These are phyloP conservation scores for Murraya koenigii DNA, from an alignment of 345 rosid species.

Conservation along the genomic window DNA sequence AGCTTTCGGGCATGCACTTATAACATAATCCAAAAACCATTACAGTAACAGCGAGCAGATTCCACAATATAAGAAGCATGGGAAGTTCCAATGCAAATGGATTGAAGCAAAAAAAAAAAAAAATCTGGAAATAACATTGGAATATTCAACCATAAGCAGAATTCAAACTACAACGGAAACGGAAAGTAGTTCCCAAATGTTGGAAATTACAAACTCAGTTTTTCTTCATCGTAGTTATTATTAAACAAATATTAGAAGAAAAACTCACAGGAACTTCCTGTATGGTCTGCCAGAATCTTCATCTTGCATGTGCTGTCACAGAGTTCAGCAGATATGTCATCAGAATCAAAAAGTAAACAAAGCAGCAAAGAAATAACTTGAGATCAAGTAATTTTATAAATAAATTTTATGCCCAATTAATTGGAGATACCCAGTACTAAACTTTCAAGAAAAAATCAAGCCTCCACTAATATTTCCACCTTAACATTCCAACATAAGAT, in stretches of 20 bases:
- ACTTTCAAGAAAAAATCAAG: neutral
- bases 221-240: slow-evolving; percentile 13
- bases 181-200: neutral
- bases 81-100: neutral
- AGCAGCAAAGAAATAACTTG: neutral
- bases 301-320: slow-evolving; percentile 83
- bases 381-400: neutral
- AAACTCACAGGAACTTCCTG: slow-evolving; percentile 64
- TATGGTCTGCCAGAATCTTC: slow-evolving; percentile 87
- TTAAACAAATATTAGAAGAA: neutral
- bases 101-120: neutral
- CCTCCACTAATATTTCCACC: neutral
- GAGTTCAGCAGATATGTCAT: neutral
- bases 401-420: neutral
- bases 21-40: neutral
- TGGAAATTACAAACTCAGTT: slow-evolving; percentile 1
- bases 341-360: neutral
- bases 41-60: neutral
- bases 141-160: slow-evolving; percentile 4
- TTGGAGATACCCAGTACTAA: neutral
- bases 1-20: neutral
- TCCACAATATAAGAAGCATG: neutral
- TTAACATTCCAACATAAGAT: neutral
- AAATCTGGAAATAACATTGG: neutral
- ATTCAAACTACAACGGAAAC: slow-evolving; percentile 2